Base-by-base conservation (phyloP, 2,329 filamentous ascomycete species). In the Diaporthe ampelina region DNA sequence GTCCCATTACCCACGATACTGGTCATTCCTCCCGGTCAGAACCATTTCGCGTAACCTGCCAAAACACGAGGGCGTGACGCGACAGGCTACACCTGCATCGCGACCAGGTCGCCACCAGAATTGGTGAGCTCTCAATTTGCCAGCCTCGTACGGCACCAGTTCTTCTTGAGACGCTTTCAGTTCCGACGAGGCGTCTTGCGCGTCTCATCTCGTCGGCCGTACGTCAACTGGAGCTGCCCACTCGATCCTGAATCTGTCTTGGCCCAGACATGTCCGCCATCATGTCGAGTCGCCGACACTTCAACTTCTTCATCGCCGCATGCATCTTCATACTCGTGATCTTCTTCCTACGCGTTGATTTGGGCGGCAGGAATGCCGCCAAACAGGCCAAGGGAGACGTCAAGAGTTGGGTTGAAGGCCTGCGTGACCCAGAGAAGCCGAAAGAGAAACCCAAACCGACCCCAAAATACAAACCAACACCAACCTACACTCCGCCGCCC, bases 401-500 rank as follows among this genome's bases (percentile, higher is more conserved):
- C 10, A 26, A 35, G n/a, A 48, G 21, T 7, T 70, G 26, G 61
- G 35, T 75, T 5, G 72, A 71, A 9, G 21, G 48, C 8, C 45
- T 71, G 13, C 57, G 45, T 35, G 7, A 0, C 9, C 19, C 29
- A 50, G 11, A 24, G 10, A 40, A 50, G n/a, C 8, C 40, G 3
- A 13, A 45, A 19, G 43, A 61, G 35, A 37, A 58, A 24, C 21
- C 24, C 15, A 68, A 3, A 10, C 40, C 65, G 17, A 70, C 43
- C 8, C 72, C 74, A 4, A 79, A 69, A 32, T 80, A 80, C 76
- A 81, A 80, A 59, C 75, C 78, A 3, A 73, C 68, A 11, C 79
- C 79, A n/a, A 78, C 72, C 11, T 80, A 77, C 70, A 63, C 72
- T 4, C 79, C 79, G 1, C 79, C 79, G 3, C 84, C 83, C 1